These are phyloP conservation scores for Arbutus unedo DNA, from an alignment of 148 eudicot genomes.

Conservation along the genomic window DNA sequence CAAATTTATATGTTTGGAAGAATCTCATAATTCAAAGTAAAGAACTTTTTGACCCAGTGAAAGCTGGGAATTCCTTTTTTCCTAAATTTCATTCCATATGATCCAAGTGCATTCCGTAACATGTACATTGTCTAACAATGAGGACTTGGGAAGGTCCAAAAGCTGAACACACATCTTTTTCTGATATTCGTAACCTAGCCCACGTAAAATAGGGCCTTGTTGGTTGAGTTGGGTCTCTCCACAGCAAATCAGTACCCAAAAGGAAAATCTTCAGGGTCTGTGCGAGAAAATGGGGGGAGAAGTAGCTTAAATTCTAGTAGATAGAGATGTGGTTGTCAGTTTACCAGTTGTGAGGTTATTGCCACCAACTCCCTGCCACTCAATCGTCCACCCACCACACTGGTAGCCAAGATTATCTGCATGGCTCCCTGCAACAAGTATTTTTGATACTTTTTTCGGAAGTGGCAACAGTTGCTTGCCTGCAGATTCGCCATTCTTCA, in stretches of 20 bases:
- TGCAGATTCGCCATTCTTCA: constrained; percentile 38
- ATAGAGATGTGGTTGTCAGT: background rate
- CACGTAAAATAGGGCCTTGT: background rate
- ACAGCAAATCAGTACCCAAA: background rate
- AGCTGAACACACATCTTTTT: background rate
- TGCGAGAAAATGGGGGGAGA: background rate
- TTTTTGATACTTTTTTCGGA: constrained; percentile 42
- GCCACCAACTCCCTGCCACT: constrained; percentile 48
- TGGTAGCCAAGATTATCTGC: constrained; percentile 55
- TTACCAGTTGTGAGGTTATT: constrained; percentile 51
- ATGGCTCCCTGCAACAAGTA: constrained; percentile 50
- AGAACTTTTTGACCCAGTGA: background rate
- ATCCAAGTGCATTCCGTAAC: background rate
- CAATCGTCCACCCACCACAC: constrained; percentile 59
- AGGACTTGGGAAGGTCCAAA: background rate
- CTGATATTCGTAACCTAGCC: background rate
- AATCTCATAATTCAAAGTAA: background rate
- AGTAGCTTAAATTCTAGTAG: background rate
- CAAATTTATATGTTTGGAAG: background rate
- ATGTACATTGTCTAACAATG: background rate
- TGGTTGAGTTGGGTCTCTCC: background rate
- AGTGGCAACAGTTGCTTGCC: constrained; percentile 40
- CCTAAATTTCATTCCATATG: background rate
- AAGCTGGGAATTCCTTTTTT: background rate
- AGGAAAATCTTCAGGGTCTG: background rate